Percentiles rank a stretch among this genome's conserved stretches.
These are phyloP conservation scores for Actinomortierella wolfii DNA, from an alignment of 371 early-diverging fungal genomes.

Conservation along the genomic window DNA sequence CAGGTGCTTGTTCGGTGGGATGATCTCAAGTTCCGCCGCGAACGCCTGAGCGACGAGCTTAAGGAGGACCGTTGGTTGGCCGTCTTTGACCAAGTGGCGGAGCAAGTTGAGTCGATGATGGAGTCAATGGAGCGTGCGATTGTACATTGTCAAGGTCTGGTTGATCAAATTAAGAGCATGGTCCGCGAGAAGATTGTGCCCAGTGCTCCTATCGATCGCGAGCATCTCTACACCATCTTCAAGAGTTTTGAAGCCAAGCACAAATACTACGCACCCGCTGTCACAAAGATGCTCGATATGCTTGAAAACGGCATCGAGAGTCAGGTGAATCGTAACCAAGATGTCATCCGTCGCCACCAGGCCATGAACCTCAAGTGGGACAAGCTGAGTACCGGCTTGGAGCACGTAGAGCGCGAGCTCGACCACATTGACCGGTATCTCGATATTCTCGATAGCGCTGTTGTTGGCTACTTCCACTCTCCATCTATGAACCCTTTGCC, in stretches of 20 bases:
- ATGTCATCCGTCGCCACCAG: constrained; percentile 51
- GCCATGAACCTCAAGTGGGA: constrained; percentile 60
- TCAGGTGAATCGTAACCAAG: constrained; percentile 55
- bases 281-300: constrained; percentile 63
- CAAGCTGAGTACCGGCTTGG: constrained; percentile 54
- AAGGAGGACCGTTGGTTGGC: constrained; percentile 68
- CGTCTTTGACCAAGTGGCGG: constrained; percentile 64
- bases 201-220: constrained; percentile 54
- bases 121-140: constrained; percentile 63
- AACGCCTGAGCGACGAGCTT: constrained; percentile 51
- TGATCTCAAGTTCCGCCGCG: constrained; percentile 52
- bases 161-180: constrained; percentile 50
- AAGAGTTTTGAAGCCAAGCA: constrained; percentile 68
- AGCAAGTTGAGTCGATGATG: constrained; percentile 66
- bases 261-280: constrained; percentile 65
- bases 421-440: constrained; percentile 52
- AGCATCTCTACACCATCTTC: constrained; percentile 55
- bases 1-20: constrained; percentile 55
- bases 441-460: constrained; percentile 36
- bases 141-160: constrained; percentile 55
- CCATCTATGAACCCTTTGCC: constrained; percentile 6
- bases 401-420: constrained; percentile 54
- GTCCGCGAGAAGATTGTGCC: constrained; percentile 40
- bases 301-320: constrained; percentile 60
- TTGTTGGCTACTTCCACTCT: background rate